Evolutionary conservation across 192 early-diverging fungal species (phyloP).

Genomic region (Podila minutissima): DNA sequence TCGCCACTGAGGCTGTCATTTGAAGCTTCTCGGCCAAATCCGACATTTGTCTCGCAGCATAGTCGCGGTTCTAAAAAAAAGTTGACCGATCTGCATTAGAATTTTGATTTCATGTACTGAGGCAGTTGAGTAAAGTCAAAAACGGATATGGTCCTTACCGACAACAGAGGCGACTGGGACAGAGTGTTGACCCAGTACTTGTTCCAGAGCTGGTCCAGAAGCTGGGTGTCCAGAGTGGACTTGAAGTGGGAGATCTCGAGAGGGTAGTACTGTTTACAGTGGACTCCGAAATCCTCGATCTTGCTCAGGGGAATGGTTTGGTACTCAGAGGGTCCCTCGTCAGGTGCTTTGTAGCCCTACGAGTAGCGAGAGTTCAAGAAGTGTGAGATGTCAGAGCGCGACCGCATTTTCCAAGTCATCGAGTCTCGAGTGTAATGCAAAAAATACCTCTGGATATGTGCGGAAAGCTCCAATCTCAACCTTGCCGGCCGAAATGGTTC

Average conservation of each 20-base stretch:
- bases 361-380: neutral
- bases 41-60: constrained; percentile 77
- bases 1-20: constrained; percentile 69
- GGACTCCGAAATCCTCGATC: constrained; percentile 99
- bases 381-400: neutral
- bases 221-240: constrained; percentile 83
- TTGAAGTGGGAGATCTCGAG: constrained; percentile 94
- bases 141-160: constrained; percentile 58
- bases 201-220: constrained; percentile 95
- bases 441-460: constrained; percentile 83
- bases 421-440: neutral
- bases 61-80: constrained; percentile 77
- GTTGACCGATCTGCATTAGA: neutral
- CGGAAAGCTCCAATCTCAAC: constrained; percentile 99
- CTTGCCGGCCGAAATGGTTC: constrained; percentile 95
- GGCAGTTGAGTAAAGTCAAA: neutral
- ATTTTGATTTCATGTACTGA: neutral
- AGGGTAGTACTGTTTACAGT: constrained; percentile 89
- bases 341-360: constrained; percentile 80
- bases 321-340: constrained; percentile 85
- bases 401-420: too few relatives aligned
- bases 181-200: constrained; percentile 99
- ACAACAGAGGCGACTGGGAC: constrained; percentile 89
- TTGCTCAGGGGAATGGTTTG: constrained; percentile 94
- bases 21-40: constrained; percentile 89